Base-by-base conservation (phyloP, 1,284 basidiomycete species). In the Cutaneotrichosporon dermatis region DNA sequence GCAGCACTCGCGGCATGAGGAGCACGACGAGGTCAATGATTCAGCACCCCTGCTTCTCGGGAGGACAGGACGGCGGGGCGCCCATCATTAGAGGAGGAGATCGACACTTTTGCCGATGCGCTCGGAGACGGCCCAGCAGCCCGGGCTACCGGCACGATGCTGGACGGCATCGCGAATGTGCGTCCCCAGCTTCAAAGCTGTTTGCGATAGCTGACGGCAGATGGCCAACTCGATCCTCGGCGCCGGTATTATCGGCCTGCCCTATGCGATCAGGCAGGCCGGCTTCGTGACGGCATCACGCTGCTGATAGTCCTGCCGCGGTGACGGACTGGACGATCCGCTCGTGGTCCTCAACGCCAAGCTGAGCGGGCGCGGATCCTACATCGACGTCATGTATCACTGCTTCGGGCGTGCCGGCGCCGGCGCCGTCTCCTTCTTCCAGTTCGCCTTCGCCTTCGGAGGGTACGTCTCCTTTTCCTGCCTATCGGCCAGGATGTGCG, bases 281-380 rank as follows among this genome's bases (percentile, higher is more conserved):
- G 94, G 94, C 2, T 94, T 97, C 79, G 83, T 97, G 61, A 86
- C 85, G 96, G 96, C 6, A 78, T 97, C 11, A 55, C 88, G 8
- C 83, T 99, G 2, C 83, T 99, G 13, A 80, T 94, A 77, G 86
- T 6, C 81, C 99, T 11, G 93, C 90, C 46, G 83, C 79, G 33
- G 84, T 96, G 43, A 98, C 95, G 10, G 94, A 98, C 78, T 99
- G 95, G 95, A 99, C 96, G 4, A 98, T 99, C 62, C 87, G 94
- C 84, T 99, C 39, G 95, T 98, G 56, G 88, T 94, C 41, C 78
- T 94, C 67, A 98, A 98, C 73, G 94, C 93, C 39, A 99, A 99
- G 80, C 82, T 99, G 61, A 92, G 90, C 68, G 95, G 96, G 0
- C 83, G 89, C 54, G 86, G 85, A 64, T 93, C 92, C 1, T 99